Evolutionary conservation across 139 green algal species (phyloP).

Genomic region (Pycnococcus provasolii): DNA sequence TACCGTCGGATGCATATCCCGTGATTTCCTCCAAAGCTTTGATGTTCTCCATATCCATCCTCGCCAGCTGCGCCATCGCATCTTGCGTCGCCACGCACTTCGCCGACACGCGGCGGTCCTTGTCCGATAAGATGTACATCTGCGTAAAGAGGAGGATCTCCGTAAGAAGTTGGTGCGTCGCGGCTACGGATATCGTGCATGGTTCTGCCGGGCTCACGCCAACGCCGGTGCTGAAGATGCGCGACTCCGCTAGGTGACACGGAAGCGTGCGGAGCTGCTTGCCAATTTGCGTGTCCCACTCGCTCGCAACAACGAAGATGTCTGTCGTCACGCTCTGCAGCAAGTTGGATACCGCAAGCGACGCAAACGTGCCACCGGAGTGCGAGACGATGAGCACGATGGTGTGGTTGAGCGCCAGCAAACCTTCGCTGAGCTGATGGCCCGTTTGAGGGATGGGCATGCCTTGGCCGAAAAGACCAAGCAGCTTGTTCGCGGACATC

Average conservation of each 20-base stretch:
- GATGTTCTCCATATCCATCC: conserved; percentile 17
- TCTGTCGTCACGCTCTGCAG: conserved; percentile 7
- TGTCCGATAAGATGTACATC: conserved; percentile 6
- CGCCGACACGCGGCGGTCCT: not conserved
- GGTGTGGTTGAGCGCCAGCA: conserved; percentile 6
- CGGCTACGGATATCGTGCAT: conserved; percentile 20
- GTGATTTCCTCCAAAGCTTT: conserved; percentile 21
- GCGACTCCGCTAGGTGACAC: not conserved
- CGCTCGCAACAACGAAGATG: conserved; percentile 30
- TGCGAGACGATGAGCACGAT: conserved; percentile 31
- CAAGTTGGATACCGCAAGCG: conserved; percentile 23
- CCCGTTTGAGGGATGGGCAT: conserved; percentile 19
- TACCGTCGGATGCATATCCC: not conserved
- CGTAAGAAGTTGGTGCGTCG: conserved; percentile 29
- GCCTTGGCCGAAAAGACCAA: conserved; percentile 22
- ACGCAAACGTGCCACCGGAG: conserved; percentile 25
- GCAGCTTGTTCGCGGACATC: conserved; percentile 20
- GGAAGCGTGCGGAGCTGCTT: conserved; percentile 18
- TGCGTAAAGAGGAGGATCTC: conserved; percentile 20
- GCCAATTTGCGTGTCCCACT: conserved; percentile 32
- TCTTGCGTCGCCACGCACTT: conserved; percentile 9
- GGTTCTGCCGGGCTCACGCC: conserved; percentile 26
- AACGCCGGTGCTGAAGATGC: conserved; percentile 26
- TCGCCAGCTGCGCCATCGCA: conserved; percentile 13
- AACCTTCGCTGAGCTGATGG: not conserved